These are phyloP conservation scores for Tricholomella constricta DNA, from an alignment of 768 basidiomycete species.

Conservation along the genomic window DNA sequence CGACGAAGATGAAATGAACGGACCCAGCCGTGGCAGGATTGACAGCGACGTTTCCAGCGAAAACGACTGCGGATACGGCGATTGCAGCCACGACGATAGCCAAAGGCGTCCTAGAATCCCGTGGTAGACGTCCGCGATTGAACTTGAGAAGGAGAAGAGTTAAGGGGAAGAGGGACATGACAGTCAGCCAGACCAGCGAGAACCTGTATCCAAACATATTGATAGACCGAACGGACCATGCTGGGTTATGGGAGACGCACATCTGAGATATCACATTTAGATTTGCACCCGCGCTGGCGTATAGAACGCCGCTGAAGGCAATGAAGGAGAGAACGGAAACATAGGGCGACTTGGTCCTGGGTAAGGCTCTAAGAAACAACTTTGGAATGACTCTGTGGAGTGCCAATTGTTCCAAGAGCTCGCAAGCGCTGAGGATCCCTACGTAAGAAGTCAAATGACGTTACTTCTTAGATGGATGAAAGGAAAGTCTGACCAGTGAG, in stretches of 20 bases:
- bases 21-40: constrained; percentile 59
- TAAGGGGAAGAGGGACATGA: constrained; percentile 66
- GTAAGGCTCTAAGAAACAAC: constrained; percentile 49
- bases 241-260: constrained; percentile 30
- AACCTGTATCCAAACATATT: constrained; percentile 42
- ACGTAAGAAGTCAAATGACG: neutral
- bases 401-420: constrained; percentile 58
- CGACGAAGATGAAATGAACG: constrained; percentile 19
- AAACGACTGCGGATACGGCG: constrained; percentile 41
- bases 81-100: constrained; percentile 43
- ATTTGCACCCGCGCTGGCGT: constrained; percentile 57
- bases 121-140: constrained; percentile 60
- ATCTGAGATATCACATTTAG: constrained; percentile 60
- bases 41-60: constrained; percentile 62
- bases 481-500: constrained; percentile 52
- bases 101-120: constrained; percentile 42
- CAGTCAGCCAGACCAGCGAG: constrained; percentile 64
- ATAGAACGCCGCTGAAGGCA: constrained; percentile 51
- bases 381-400: constrained; percentile 62
- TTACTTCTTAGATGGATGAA: neutral
- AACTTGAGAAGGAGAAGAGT: constrained; percentile 63
- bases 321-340: constrained; percentile 53
- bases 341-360: constrained; percentile 52
- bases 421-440: constrained; percentile 62
- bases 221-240: neutral